Conservation (phyloP, 257 asterid genomes). For the Anisodus acutangulus region DNA sequence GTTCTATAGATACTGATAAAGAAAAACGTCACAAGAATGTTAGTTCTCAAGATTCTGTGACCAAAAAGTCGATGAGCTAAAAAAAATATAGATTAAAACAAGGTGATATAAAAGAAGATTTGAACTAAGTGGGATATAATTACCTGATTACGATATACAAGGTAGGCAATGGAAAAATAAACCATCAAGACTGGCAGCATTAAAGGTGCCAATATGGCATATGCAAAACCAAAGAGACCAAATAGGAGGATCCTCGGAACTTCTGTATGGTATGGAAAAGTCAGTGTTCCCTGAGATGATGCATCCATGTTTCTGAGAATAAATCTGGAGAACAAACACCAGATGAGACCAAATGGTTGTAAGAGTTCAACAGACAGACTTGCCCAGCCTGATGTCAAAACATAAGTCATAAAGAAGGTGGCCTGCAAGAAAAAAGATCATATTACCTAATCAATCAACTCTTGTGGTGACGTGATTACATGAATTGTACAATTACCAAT, state of each 20-base stretch:
- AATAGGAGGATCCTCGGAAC: constrained; percentile 74
- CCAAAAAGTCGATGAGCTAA: neutral
- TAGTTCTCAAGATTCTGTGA: neutral
- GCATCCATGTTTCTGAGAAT: constrained; percentile 51
- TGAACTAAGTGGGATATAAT: constrained; percentile 2
- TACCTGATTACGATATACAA: constrained; percentile 88
- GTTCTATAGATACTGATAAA: neutral
- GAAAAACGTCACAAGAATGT: neutral
- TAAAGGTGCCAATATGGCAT: constrained; percentile 74
- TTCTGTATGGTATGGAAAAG: constrained; percentile 85
- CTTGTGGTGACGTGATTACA: neutral
- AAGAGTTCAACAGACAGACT: constrained; percentile 78
- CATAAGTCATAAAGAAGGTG: constrained; percentile 81
- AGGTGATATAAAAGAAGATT: neutral
- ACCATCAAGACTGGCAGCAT: constrained; percentile 79
- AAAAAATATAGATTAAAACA: neutral
- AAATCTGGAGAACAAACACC: constrained; percentile 53
- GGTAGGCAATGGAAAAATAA: constrained; percentile 75
- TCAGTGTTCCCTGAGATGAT: constrained; percentile 47
- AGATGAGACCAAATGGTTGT: constrained; percentile 68
- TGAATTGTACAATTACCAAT: neutral
- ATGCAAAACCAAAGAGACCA: constrained; percentile 59
- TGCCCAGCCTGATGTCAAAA: constrained; percentile 94
- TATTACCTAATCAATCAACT: constrained; percentile 24
- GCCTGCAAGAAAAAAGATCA: constrained; percentile 56